Evolutionary conservation across 2,329 filamentous ascomycete genomes (phyloP).

Genomic region (Didymella lethalis): DNA sequence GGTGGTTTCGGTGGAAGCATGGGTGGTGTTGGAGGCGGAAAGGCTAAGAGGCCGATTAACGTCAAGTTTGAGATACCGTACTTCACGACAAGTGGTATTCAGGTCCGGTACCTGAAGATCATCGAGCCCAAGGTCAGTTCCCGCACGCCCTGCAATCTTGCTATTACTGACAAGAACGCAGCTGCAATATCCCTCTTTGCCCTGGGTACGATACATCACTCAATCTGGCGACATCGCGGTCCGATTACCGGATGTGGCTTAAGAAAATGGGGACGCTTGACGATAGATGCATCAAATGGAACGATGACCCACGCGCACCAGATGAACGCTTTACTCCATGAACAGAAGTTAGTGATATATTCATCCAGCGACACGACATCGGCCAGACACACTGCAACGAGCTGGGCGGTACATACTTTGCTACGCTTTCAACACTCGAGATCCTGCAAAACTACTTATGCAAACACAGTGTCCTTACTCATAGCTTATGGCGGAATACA

Average conservation of each 20-base stretch:
- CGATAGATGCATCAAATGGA: slow-evolving; percentile 29
- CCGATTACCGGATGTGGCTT: slow-evolving; percentile 87
- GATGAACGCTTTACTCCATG: background rate
- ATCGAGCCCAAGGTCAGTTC: slow-evolving; percentile 94
- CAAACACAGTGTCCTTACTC: background rate
- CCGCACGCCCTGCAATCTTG: background rate
- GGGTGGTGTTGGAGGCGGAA: slow-evolving; percentile 82
- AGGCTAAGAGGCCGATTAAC: slow-evolving; percentile 95
- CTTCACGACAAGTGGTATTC: slow-evolving; percentile 99
- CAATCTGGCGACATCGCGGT: slow-evolving; percentile 97
- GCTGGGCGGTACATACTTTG: background rate
- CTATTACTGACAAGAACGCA: slow-evolving; percentile 50
- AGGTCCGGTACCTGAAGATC: slow-evolving; percentile 98
- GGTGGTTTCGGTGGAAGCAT: slow-evolving; percentile 96
- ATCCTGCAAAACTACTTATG: background rate
- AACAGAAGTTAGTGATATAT: background rate
- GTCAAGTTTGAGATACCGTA: slow-evolving; percentile 99
- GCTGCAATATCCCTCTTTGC: slow-evolving; percentile 97
- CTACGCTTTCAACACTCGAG: background rate
- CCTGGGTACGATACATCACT: slow-evolving; percentile 98
- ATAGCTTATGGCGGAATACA: background rate
- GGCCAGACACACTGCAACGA: background rate
- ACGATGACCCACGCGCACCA: slow-evolving; percentile 20
- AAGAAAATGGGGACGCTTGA: slow-evolving; percentile 27
- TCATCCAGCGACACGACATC: background rate